Evolutionary conservation across 1,284 basidiomycete species (phyloP).

Genomic region (Trichosporon asahii): DNA sequence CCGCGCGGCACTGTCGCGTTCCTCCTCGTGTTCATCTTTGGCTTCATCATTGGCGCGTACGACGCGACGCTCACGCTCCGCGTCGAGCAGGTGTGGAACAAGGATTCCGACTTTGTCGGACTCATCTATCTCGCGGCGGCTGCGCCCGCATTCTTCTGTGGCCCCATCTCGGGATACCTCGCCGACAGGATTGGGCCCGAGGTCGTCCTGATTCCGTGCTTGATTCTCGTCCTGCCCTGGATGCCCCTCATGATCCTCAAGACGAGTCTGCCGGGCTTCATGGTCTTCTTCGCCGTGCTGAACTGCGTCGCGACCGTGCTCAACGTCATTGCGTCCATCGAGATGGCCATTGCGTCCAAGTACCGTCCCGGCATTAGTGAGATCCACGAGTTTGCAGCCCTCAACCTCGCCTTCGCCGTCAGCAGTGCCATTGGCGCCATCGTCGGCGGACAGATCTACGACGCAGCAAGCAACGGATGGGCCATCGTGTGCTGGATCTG

Average conservation of each 20-base stretch:
- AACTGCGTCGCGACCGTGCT: conserved; percentile 29
- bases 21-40: conserved; percentile 60
- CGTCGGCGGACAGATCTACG: conserved; percentile 46
- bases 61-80: conserved; percentile 60
- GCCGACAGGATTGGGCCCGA: conserved; percentile 64
- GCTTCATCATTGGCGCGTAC: conserved; percentile 48
- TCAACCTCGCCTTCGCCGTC: conserved; percentile 45
- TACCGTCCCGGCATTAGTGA: conserved; percentile 36
- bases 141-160: conserved; percentile 61
- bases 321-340: conserved; percentile 22
- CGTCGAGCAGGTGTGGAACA: conserved; percentile 61
- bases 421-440: conserved; percentile 40
- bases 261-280: conserved; percentile 60
- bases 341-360: conserved; percentile 21
- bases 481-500: conserved; percentile 37
- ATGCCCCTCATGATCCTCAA: conserved; percentile 61
- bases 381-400: conserved; percentile 46
- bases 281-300: conserved; percentile 60
- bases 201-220: conserved; percentile 57
- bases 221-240: conserved; percentile 65
- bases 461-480: conserved; percentile 40
- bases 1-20: conserved; percentile 60
- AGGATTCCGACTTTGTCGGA: conserved; percentile 63
- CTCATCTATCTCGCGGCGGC: conserved; percentile 68
- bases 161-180: conserved; percentile 61